Evolutionary conservation across 2,329 filamentous ascomycete genomes (phyloP), one percentile per base, ranked within the genome.

Genomic region (Sporothrix luriei): DNA sequence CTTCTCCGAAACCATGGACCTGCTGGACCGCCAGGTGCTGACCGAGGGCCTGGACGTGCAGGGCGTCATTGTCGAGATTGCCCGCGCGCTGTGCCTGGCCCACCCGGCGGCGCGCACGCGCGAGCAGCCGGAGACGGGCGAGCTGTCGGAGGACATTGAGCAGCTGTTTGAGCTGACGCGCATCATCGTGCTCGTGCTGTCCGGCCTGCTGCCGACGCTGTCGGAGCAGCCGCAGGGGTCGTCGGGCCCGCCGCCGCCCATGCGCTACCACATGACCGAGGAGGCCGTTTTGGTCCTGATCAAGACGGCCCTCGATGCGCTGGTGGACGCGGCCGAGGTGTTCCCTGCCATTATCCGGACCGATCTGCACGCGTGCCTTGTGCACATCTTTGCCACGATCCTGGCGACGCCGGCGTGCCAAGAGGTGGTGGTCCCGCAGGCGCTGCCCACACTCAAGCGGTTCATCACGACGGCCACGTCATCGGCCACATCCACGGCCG

Each of bases 291-390:
- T 96, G 21, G 83, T 90, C 2, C 87, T 99, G 3, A 88, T 97
- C 65, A 89, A 89, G 29, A 88, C 91, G 1, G 90, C 93, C 0
- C 84, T 99, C 1, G 91, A 94, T 71, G 92, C 95, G 1, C 87
- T 99, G 1, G 95, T 98, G 3, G 93, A 98, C 76, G 94, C 95
- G 0, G 94, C 95, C 7, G 92, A 96, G 72, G 93, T 98, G 19
- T 99, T 99, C 80, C 96, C 96, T 0, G 89, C 92, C 2, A 94
- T 99, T 75, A 99, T 99, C 82, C 95, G 95, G 77, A 94, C 93
- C 11, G 95, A 99, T 78, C 85, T 99, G 7, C 93, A 98, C 77
- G 94, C 95, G 51, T 98, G 94, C 76, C 97, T 98, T 74, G 87
- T 99, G 65, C 94, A 99, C 81, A 97, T 98, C 69, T 97, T 98